Evolutionary conservation across 352 stramenopile species (phyloP).

Genomic region (Blastocystis sp.): DNA sequence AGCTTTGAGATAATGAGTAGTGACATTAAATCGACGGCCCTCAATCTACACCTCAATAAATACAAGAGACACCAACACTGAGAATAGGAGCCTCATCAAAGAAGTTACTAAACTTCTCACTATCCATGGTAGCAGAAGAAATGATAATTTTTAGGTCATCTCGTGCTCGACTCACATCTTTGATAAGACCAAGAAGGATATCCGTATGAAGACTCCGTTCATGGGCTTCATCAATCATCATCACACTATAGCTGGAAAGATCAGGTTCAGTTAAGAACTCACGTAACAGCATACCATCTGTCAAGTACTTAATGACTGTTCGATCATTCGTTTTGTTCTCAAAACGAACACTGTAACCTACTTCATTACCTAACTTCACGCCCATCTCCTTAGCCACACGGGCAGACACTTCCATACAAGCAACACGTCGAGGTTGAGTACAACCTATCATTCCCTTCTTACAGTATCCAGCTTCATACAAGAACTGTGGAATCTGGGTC

Average conservation of each 20-base stretch:
- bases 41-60: conserved; percentile 2
- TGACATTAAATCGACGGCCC: conserved; percentile 44
- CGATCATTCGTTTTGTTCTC: conserved; percentile 95
- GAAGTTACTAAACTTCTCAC: conserved; percentile 95
- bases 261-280: conserved; percentile 95
- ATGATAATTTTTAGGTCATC: conserved; percentile 96
- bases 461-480: conserved; percentile 81
- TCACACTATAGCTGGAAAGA: conserved; percentile 81
- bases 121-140: conserved; percentile 88
- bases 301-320: conserved; percentile 98
- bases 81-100: conserved; percentile 97
- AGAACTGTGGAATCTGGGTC: conserved; percentile 96
- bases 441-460: conserved; percentile 83
- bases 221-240: conserved; percentile 98
- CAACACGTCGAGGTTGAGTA: conserved; percentile 87
- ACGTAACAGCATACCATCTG: conserved; percentile 95
- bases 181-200: conserved; percentile 96
- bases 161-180: conserved; percentile 89
- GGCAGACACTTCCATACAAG: conserved; percentile 95
- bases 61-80: conserved; percentile 67
- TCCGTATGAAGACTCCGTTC: conserved; percentile 94
- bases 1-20: conserved; percentile 65
- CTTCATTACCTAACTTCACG: conserved; percentile 88
- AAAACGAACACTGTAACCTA: conserved; percentile 97
- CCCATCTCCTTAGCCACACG: conserved; percentile 96